Base-by-base conservation (phyloP, 495 filamentous ascomycete genomes). In the Tuber borchii region DNA sequence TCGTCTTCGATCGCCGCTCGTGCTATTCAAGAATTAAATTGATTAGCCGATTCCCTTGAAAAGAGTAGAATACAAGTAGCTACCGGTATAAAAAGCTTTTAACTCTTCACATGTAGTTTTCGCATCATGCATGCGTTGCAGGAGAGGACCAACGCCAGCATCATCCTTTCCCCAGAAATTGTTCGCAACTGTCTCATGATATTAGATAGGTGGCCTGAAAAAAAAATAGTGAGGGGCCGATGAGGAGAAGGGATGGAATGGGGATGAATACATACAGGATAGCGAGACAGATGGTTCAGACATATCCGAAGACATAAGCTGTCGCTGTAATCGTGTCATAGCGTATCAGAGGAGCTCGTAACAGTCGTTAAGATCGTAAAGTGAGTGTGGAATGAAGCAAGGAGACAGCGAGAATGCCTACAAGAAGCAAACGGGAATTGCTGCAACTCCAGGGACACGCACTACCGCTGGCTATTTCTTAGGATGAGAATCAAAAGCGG, bases 111-210 rank as follows among this genome's bases (percentile, higher is more conserved):
- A 95, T 17, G 96, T 97, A 76, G 91, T 88, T 87, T 99, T 99
- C 45, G 96, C 92, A 86, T 90, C 91, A 83, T 95, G 93, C 93
- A 99, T 97, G 82, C 96, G 94, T 83, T 96, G 93, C 65, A 99
- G 88, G 85, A 99, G 89, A 73, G 96, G 96, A 69, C 87, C 87
- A 79, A 98, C 92, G 79, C 96, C 96, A 61, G 96, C 96, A 87
- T 99, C 96, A 84, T 99, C 94, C 87, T 95, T 97, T 76, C 96
- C 96, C 96, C 96, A 99, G 85, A 99, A 99, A 84, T 99, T 98
- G 86, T 98, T 98, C 81, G 96, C 94, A 85, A 98, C 93, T 97
- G 71, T 74, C 73, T 79, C 16, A 65, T 22, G 71, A 43, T 71
- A 51, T 79, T 71, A 79, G 78, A 79, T 8, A 12, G 39, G 37